A percentile compares a stretch with the other conserved stretches of the same genome.
phyloP scores from a whole-genome alignment of 441 rosid genomes.

The Erodium texanum region DNA sequence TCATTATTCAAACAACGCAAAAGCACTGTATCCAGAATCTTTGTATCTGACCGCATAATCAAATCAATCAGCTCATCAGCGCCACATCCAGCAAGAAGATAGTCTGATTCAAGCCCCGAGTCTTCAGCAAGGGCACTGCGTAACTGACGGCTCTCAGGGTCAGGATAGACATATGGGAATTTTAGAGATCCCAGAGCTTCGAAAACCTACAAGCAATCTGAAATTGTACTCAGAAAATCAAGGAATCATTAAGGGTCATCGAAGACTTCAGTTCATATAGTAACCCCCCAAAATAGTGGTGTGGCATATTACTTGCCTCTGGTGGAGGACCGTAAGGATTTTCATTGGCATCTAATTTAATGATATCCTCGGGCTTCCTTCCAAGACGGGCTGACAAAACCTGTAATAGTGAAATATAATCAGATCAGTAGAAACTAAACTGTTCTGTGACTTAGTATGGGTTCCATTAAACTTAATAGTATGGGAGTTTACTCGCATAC shows the following conservation, averaged over 20 bases:
- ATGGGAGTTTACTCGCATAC: background rate
- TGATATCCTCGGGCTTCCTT: slow-evolving; percentile 85
- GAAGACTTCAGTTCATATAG: background rate
- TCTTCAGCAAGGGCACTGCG: slow-evolving; percentile 76
- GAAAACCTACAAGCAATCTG: slow-evolving; percentile 47
- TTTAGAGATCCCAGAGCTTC: slow-evolving; percentile 71
- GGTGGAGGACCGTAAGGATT: slow-evolving; percentile 99
- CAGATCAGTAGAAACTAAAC: background rate
- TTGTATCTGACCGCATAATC: slow-evolving; percentile 60
- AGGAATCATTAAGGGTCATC: slow-evolving; percentile 7
- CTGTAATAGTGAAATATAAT: slow-evolving; percentile 26
- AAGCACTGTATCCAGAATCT: background rate
- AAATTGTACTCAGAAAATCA: slow-evolving; percentile 25
- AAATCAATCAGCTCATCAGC: slow-evolving; percentile 92
- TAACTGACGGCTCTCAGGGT: slow-evolving; percentile 67
- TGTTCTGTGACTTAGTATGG: slow-evolving; percentile 6
- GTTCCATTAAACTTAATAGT: background rate
- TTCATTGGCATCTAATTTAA: slow-evolving; percentile 94
- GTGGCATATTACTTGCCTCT: slow-evolving; percentile 47
- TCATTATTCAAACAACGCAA: slow-evolving; percentile 1
- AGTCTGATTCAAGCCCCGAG: slow-evolving; percentile 71
- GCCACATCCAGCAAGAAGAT: slow-evolving; percentile 90
- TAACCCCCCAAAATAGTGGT: background rate
- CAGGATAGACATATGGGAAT: slow-evolving; percentile 66
- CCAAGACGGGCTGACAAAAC: slow-evolving; percentile 73